phyloP scores from a whole-genome alignment of 2,329 filamentous ascomycete genomes.

The Ophiostoma triangulosporum region DNA sequence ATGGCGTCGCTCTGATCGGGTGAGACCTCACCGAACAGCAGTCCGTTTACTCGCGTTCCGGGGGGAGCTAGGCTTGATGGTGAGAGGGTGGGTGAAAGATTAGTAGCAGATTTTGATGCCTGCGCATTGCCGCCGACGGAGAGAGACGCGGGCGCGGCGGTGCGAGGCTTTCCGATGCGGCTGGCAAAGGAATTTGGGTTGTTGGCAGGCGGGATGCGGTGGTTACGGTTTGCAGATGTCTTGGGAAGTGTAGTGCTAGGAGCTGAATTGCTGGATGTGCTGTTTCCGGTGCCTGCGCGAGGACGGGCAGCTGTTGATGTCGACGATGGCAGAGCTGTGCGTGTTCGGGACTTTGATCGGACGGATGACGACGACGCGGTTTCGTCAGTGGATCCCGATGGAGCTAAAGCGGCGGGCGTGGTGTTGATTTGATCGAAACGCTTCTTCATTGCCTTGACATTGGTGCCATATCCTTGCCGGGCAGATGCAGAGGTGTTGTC shows the following conservation, averaged over 20 bases:
- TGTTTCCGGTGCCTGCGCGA: background rate
- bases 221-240: constrained; percentile 2
- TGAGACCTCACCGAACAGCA: constrained; percentile 64
- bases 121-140: constrained; percentile 28
- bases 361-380: constrained; percentile 15
- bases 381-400: background rate
- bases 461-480: constrained; percentile 27
- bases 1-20: constrained; percentile 41
- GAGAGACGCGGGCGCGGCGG: constrained; percentile 21
- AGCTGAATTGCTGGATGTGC: constrained; percentile 18
- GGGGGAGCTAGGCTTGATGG: constrained; percentile 15
- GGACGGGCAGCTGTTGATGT: background rate
- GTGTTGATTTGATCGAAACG: constrained; percentile 53
- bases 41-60: constrained; percentile 29
- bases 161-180: constrained; percentile 37
- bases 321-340: background rate
- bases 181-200: constrained; percentile 25
- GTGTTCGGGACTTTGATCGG: background rate
- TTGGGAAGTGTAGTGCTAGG: constrained; percentile 12
- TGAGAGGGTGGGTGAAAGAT: constrained; percentile 19
- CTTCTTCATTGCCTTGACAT: constrained; percentile 68
- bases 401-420: constrained; percentile 16
- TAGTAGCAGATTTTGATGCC: constrained; percentile 17
- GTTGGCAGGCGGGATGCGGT: background rate
- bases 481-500: constrained; percentile 1